Conservation (phyloP, 768 basidiomycete species). For the Amanita subjunquillea region DNA sequence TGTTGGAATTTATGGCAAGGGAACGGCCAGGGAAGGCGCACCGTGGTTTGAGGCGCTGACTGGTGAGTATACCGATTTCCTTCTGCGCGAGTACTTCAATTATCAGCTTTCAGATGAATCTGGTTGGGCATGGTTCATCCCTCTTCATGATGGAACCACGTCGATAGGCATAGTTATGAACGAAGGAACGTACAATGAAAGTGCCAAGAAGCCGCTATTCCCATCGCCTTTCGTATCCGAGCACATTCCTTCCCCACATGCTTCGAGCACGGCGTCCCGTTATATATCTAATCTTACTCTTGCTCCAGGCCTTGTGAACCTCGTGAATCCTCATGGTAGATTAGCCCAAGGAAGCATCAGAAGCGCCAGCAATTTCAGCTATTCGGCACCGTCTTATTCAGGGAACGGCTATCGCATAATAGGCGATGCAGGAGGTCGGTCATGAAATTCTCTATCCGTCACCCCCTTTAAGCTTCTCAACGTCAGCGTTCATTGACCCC, state of each 20-base stretch:
- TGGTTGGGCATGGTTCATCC: constrained; percentile 68
- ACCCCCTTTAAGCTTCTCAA: background rate
- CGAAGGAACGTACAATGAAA: constrained; percentile 35
- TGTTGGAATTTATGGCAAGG: constrained; percentile 38
- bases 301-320: constrained; percentile 35
- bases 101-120: constrained; percentile 37
- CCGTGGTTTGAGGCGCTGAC: constrained; percentile 67
- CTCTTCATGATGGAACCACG: constrained; percentile 52
- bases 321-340: constrained; percentile 28
- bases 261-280: constrained; percentile 22
- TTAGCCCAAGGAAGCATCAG: constrained; percentile 34
- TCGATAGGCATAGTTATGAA: constrained; percentile 58
- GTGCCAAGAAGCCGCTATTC: constrained; percentile 17
- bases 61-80: constrained; percentile 27
- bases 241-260: constrained; percentile 13
- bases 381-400: constrained; percentile 48
- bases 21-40: constrained; percentile 40
- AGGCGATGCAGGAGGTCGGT: constrained; percentile 58
- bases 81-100: background rate
- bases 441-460: background rate
- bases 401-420: constrained; percentile 46
- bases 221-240: constrained; percentile 19
- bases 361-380: constrained; percentile 53
- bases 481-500: constrained; percentile 50
- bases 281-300: constrained; percentile 35